Percentiles rank a stretch among this genome's conserved stretches.
Evolutionary conservation across 768 basidiomycete species (phyloP).

Genomic region (Lactarius tabidus): DNA sequence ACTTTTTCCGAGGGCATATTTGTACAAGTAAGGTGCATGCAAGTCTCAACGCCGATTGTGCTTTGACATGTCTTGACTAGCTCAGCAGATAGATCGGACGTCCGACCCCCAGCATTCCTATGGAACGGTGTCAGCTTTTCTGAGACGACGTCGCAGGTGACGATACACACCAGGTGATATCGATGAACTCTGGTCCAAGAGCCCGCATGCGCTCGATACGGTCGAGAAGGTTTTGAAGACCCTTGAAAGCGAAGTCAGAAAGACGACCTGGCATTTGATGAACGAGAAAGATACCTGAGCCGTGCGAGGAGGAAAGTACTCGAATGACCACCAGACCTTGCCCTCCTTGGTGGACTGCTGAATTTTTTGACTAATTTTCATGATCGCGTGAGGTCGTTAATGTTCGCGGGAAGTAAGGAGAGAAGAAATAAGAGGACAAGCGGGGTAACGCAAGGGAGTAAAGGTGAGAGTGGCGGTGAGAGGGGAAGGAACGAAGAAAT

Average conservation of each 20-base stretch:
- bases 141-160: conserved; percentile 8
- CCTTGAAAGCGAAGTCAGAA: conserved; percentile 41
- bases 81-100: conserved; percentile 89
- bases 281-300: conserved; percentile 61
- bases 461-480: neutral
- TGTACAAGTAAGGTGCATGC: conserved; percentile 98
- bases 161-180: conserved; percentile 79
- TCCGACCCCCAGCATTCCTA: conserved; percentile 96
- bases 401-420: neutral
- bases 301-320: conserved; percentile 95
- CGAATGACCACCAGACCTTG: conserved; percentile 96
- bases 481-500: neutral
- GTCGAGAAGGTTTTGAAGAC: conserved; percentile 92
- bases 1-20: conserved; percentile 98
- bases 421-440: neutral
- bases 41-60: conserved; percentile 91
- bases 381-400: conserved; percentile 33
- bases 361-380: conserved; percentile 97
- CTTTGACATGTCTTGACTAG: conserved; percentile 94
- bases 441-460: neutral
- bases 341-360: conserved; percentile 79
- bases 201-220: conserved; percentile 98
- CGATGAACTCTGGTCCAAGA: conserved; percentile 95
- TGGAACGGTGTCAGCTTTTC: conserved; percentile 12
- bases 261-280: conserved; percentile 8